phyloP scores from a whole-genome alignment of 768 basidiomycete genomes.

The Podaxis sp. region DNA sequence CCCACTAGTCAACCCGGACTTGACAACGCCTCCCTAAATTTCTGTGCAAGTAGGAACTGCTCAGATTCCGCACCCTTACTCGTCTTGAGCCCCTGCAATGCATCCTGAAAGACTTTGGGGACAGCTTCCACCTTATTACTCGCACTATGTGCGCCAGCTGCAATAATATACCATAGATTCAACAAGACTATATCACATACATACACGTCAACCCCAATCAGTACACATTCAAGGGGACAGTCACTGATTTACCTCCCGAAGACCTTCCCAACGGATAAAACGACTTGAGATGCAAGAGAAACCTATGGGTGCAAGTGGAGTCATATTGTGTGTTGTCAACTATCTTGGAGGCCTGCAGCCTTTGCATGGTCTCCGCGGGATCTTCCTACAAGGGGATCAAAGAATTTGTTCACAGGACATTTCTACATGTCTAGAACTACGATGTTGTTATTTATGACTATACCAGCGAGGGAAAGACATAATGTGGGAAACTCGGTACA shows the following conservation, averaged over 20 bases:
- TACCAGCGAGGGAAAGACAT: no score
- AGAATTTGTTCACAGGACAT: no score
- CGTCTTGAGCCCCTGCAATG: constrained; percentile 41
- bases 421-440: no score
- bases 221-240: neutral
- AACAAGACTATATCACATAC: constrained; percentile 20
- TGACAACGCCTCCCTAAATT: constrained; percentile 60
- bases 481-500: no score
- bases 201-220: neutral
- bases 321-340: neutral
- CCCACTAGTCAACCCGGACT: constrained; percentile 56
- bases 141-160: constrained; percentile 56
- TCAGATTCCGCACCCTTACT: constrained; percentile 15
- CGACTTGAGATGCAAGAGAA: neutral
- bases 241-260: neutral
- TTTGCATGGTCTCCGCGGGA: neutral
- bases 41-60: constrained; percentile 41
- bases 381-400: no score
- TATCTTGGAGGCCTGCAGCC: neutral
- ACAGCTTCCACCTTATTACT: constrained; percentile 61
- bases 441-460: no score
- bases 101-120: constrained; percentile 52
- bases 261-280: constrained; percentile 1
- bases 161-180: constrained; percentile 62
- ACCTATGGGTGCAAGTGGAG: constrained; percentile 19